These are phyloP conservation scores for Monosporascus sp. DNA, from an alignment of 2,329 filamentous ascomycete genomes.

Conservation along the genomic window DNA sequence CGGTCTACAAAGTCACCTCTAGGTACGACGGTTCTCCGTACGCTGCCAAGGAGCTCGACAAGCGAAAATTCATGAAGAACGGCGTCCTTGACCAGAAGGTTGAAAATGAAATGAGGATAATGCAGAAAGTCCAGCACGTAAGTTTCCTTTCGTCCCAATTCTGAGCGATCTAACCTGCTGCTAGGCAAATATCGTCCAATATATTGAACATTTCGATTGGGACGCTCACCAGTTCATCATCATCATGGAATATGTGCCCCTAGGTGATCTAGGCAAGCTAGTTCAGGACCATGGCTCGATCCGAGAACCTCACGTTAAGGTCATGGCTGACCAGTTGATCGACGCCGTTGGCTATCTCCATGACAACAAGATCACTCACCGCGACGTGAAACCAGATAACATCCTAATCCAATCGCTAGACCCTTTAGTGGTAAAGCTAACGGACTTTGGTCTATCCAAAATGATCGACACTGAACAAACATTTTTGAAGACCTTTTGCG, in stretches of 20 bases:
- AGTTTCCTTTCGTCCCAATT: constrained; percentile 28
- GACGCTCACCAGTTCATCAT: constrained; percentile 83
- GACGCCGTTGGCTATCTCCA: constrained; percentile 84
- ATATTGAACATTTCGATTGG: constrained; percentile 82
- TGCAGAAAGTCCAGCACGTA: constrained; percentile 79
- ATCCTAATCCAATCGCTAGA: constrained; percentile 73
- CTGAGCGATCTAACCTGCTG: constrained; percentile 12
- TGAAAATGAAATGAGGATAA: constrained; percentile 95
- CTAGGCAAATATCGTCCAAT: constrained; percentile 83
- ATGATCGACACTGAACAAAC: constrained; percentile 86
- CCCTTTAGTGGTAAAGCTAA: constrained; percentile 81
- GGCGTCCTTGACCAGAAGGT: constrained; percentile 85
- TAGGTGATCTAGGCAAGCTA: constrained; percentile 75
- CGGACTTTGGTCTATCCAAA: constrained; percentile 95
- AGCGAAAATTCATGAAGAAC: constrained; percentile 88
- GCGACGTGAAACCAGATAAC: constrained; percentile 98
- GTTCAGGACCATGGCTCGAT: constrained; percentile 58
- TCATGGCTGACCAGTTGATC: constrained; percentile 70
- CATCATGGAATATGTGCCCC: constrained; percentile 87
- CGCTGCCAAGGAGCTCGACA: constrained; percentile 93
- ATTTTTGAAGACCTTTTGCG: constrained; percentile 93
- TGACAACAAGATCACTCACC: constrained; percentile 82
- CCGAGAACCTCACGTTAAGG: constrained; percentile 61
- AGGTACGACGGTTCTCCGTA: constrained; percentile 79
- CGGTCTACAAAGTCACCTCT: constrained; percentile 83